Evolutionary conservation across 1,284 basidiomycete species (phyloP).

Genomic region (Puccinia horiana): DNA sequence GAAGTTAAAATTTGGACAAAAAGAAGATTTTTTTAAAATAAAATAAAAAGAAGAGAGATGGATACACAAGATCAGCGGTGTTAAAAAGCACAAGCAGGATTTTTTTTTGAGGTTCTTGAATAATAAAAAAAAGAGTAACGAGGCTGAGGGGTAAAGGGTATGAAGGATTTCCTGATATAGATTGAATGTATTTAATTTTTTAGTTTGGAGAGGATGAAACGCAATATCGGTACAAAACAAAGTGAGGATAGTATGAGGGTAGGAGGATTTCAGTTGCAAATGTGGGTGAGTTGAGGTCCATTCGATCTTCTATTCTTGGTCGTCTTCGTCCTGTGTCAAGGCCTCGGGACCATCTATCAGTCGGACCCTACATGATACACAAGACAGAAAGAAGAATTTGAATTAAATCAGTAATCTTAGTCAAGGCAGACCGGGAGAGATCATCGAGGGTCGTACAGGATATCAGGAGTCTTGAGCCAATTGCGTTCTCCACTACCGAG

Average conservation of each 20-base stretch:
- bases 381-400: background rate
- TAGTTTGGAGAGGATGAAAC: too few species aligned
- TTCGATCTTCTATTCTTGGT: constrained; percentile 17
- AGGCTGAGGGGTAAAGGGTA: background rate
- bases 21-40: background rate
- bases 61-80: background rate
- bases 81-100: too few species aligned
- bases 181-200: background rate
- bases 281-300: background rate
- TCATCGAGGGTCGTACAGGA: constrained; percentile 80
- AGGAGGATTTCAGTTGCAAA: background rate
- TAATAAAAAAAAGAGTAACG: too few species aligned
- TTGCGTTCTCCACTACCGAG: constrained; percentile 75
- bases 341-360: constrained; percentile 48
- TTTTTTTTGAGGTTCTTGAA: too few species aligned
- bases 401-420: background rate
- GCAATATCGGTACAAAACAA: background rate
- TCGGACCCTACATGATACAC: constrained; percentile 25
- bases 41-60: background rate
- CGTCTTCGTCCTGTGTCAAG: constrained; percentile 31
- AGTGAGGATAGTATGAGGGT: background rate
- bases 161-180: background rate
- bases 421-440: background rate
- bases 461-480: constrained; percentile 74
- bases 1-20: background rate